A percentile compares a stretch with the other conserved stretches of the same genome.
Conservation (phyloP, 2,329 filamentous ascomycete species). For the Ophiostoma sp. region DNA sequence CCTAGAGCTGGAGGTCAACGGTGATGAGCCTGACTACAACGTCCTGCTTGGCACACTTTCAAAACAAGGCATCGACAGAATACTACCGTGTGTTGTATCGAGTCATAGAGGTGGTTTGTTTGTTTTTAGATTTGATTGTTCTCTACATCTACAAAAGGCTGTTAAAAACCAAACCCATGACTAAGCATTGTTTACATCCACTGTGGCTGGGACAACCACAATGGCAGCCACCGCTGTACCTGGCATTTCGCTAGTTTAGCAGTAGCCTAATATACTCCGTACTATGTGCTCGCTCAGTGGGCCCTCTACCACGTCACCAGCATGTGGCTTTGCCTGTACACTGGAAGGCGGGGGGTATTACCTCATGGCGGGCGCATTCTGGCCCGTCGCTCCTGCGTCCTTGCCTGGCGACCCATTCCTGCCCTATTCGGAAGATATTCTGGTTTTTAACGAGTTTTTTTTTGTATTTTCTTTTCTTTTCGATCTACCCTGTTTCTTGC, state of each 20-base stretch:
- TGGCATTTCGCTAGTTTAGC: neutral
- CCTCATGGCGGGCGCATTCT: slow-evolving; percentile 8
- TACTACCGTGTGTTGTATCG: neutral
- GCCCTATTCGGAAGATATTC: neutral
- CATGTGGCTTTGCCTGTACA: slow-evolving; percentile 16
- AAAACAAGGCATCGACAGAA: neutral
- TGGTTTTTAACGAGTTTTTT: neutral
- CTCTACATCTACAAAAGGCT: neutral
- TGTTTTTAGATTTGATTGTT: neutral
- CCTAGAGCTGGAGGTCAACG: too few species aligned
- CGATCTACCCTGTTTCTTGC: neutral
- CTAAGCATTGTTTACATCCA: neutral
- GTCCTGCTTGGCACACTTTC: neutral
- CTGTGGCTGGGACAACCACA: neutral
- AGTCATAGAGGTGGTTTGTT: neutral
- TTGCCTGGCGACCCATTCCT: slow-evolving; percentile 24
- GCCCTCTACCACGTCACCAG: slow-evolving; percentile 18
- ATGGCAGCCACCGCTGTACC: neutral
- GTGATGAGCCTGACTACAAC: too few species aligned
- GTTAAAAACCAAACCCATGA: neutral
- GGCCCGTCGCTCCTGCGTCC: slow-evolving; percentile 10
- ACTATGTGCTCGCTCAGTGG: neutral
- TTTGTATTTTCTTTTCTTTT: neutral
- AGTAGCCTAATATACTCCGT: neutral
- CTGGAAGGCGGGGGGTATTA: slow-evolving; percentile 7